These are phyloP conservation scores for Stylosanthes scabra DNA, from an alignment of 331 rosid species.

Conservation along the genomic window DNA sequence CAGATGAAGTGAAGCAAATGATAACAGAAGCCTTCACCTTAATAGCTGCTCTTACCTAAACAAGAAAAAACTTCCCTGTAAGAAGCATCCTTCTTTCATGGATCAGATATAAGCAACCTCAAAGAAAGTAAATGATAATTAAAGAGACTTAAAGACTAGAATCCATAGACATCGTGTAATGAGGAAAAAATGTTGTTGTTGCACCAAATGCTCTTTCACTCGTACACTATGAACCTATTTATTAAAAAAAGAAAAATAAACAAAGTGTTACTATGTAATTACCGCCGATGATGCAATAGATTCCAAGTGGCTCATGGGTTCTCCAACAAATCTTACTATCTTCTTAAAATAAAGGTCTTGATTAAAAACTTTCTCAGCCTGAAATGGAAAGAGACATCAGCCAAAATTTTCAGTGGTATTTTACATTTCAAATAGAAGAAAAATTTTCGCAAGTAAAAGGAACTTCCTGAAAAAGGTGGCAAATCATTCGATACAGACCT, in stretches of 20 bases:
- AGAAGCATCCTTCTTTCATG: slow-evolving; percentile 30
- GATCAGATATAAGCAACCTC: slow-evolving; percentile 24
- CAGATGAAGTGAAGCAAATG: slow-evolving; percentile 97
- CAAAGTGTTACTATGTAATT: slow-evolving; percentile 28
- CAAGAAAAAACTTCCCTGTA: slow-evolving; percentile 32
- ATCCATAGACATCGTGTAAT: slow-evolving; percentile 12
- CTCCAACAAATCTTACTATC: slow-evolving; percentile 94
- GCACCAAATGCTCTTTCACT: slow-evolving; percentile 11
- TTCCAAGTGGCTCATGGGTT: slow-evolving; percentile 99
- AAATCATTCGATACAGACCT: slow-evolving; percentile 17
- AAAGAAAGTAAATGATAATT: slow-evolving; percentile 23
- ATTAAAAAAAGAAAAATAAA: background rate
- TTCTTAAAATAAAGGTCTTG: slow-evolving; percentile 95
- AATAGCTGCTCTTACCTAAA: slow-evolving; percentile 96
- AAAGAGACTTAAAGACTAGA: slow-evolving; percentile 10
- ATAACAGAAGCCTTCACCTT: slow-evolving; percentile 98
- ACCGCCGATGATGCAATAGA: slow-evolving; percentile 99
- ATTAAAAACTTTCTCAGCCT: slow-evolving; percentile 98
- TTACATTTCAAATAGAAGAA: slow-evolving; percentile 24
- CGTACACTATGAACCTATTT: slow-evolving; percentile 21
- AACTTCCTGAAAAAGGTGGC: slow-evolving; percentile 10
- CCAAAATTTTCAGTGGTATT: slow-evolving; percentile 23
- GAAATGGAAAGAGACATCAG: slow-evolving; percentile 37
- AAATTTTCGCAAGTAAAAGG: slow-evolving; percentile 8
- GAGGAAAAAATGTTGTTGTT: slow-evolving; percentile 2